phyloP scores from a whole-genome alignment of 2,329 filamentous ascomycete genomes.

The Ophiostoma montium region DNA sequence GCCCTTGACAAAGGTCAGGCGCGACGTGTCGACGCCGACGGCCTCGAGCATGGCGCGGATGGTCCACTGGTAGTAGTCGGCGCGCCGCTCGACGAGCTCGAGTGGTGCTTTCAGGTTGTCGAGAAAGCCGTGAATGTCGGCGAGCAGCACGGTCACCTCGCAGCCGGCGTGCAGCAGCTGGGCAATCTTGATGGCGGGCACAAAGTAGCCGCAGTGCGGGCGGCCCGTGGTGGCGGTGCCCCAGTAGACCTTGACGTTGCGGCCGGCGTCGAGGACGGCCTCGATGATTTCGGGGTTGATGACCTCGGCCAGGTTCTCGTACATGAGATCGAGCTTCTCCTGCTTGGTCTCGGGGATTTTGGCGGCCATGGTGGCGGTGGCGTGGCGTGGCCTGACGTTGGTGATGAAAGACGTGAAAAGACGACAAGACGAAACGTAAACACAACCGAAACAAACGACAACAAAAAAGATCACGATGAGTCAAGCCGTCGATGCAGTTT shows the following conservation, averaged over 20 bases:
- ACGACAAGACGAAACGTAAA: no score
- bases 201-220: slow-evolving; percentile 82
- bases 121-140: slow-evolving; percentile 61
- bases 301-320: slow-evolving; percentile 66
- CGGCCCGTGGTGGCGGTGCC: slow-evolving; percentile 75
- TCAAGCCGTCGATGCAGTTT: background rate
- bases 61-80: slow-evolving; percentile 66
- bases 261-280: slow-evolving; percentile 53
- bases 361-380: slow-evolving; percentile 9
- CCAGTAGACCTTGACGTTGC: slow-evolving; percentile 73
- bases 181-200: slow-evolving; percentile 78
- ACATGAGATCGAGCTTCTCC: slow-evolving; percentile 60
- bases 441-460: no score
- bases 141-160: slow-evolving; percentile 65
- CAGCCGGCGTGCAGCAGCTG: slow-evolving; percentile 77
- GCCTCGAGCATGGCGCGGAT: slow-evolving; percentile 64
- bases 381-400: background rate
- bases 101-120: slow-evolving; percentile 78
- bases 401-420: background rate
- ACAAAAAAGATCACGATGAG: background rate
- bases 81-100: slow-evolving; percentile 70
- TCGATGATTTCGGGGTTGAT: slow-evolving; percentile 77
- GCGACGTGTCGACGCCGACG: slow-evolving; percentile 64
- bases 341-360: slow-evolving; percentile 13
- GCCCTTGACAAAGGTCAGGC: slow-evolving; percentile 72